These are phyloP conservation scores for Immersiella caudata DNA, from an alignment of 495 filamentous ascomycete genomes.

Conservation along the genomic window DNA sequence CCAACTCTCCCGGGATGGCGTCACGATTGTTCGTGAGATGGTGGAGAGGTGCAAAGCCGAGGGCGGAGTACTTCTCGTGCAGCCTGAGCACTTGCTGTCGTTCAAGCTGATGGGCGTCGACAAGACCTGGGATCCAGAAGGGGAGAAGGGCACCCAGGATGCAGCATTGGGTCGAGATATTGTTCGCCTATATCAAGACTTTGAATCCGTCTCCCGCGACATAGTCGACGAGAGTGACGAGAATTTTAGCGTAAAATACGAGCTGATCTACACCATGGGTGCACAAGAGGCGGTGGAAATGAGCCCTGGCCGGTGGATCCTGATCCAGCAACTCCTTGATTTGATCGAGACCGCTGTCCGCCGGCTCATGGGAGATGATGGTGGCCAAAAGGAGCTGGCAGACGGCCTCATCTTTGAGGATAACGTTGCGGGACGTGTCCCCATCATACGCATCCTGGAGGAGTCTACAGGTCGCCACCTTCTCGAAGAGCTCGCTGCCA, in stretches of 20 bases:
- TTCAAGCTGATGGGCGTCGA: constrained; percentile 69
- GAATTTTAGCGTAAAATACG: constrained; percentile 61
- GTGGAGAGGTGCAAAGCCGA: constrained; percentile 49
- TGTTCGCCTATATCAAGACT: constrained; percentile 45
- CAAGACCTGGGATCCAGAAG: constrained; percentile 30
- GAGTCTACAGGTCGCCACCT: constrained; percentile 38
- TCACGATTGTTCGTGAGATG: constrained; percentile 39
- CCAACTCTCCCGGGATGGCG: constrained; percentile 32
- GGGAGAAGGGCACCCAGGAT: background rate
- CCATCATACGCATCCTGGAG: constrained; percentile 49
- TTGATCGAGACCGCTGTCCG: constrained; percentile 41
- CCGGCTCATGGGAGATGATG: constrained; percentile 22
- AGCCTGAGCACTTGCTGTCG: constrained; percentile 72
- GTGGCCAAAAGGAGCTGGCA: background rate
- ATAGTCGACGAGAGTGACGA: constrained; percentile 72
- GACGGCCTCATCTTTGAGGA: constrained; percentile 26
- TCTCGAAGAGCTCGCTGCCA: constrained; percentile 32
- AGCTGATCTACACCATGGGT: constrained; percentile 72
- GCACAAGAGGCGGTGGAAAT: constrained; percentile 56
- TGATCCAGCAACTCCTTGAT: constrained; percentile 59
- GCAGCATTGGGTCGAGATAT: constrained; percentile 38
- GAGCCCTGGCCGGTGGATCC: constrained; percentile 61
- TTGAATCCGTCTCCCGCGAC: constrained; percentile 50
- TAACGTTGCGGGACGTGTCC: constrained; percentile 36
- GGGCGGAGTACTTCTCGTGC: constrained; percentile 60